Evolutionary conservation across 2,329 filamentous ascomycete genomes (phyloP), one percentile per base, ranked within the genome.

Genomic region (Nemania bipapillata): DNA sequence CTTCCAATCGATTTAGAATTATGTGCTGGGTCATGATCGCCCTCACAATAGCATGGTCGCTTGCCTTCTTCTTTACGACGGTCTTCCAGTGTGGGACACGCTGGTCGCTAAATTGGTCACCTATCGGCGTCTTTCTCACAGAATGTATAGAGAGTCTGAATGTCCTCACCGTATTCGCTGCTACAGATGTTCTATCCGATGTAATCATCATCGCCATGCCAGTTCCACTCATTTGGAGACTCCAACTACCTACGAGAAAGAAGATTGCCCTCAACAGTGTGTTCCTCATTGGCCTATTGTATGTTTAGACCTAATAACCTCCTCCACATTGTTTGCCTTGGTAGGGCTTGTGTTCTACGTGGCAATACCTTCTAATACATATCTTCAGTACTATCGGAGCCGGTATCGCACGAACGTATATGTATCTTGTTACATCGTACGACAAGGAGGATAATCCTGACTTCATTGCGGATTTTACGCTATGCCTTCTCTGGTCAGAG

Each of bases 61-160:
- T 74, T 12, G 58, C 72, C 1, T 74, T 73, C 54, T 72, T 74
- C 68, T 74, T 75, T 50, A 65, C 56, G 12, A 73, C 72, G 7
- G n/a, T 73, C 9, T 71, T 73, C 45, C 72, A 72, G 45, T 72
- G 70, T 32, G 70, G 72, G 4, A 68, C 62, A 6, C 45, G 42
- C 1, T 72, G 70, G 70, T 17, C 35, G 2, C 22, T 35, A 61
- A 73, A 73, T 24, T 73, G 70, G 70, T 52, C 72, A 2, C 72
- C 68, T 4, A 71, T 63, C 9, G 52, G 28, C n/a, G 26, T 50
- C 30, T 50, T 50, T 15, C 57, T 71, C 9, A 62, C 63, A 5
- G 40, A 72, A 32, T 70, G 68, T 12, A 35, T 55, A 17, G 24
- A 54, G 4, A 62, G 12, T 26, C 60, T 70, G 8, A 54, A 52